Evolutionary conservation across 257 asterid genomes (phyloP), one percentile per base, ranked within the genome.

Genomic region (Gardenia jasminoides): DNA sequence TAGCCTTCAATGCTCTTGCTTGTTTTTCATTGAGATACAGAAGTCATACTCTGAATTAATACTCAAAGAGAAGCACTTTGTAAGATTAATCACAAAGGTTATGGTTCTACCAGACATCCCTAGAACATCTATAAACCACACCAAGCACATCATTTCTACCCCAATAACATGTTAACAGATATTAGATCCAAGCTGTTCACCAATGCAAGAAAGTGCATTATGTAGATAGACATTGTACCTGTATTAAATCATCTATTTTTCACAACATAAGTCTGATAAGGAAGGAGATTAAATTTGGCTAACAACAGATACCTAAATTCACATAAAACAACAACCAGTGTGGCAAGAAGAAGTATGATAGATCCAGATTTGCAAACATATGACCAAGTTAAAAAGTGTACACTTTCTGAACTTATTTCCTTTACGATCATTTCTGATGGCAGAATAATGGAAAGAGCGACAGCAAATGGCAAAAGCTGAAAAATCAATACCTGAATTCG

Each of bases 401-500:
- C 6, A 36, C 43, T 28, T 44, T 24, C 44, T 28, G 20, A 65
- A 19, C 20, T 66, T 77, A 24, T 69, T 77, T n/a, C 44, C 24
- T 20, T 47, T 70, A 33, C 61, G 59, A 69, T 56, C 70, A 67
- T 0, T 47, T 36, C 39, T 59, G 59, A 69, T 31, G 64, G 41
- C 20, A 76, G 43, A 58, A 36, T 66, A 69, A 5, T 52, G 17
- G 24, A 28, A 33, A 26, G 64, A 72, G 12, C 36, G 30, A 65
- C 24, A 24, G 70, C 64, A 28, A 12, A 26, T 17, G 59, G 36
- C 36, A 43, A 13, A 22, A 22, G n/a, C 15, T 46, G 46, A 79
- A 22, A 41, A 62, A 84, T 41, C 79, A 50, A 12, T 88, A 95
- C 99, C 99, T 90, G 88, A 89, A 95, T 82, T 93, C 96, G 69